Percentiles rank a stretch among this genome's conserved stretches.
Evolutionary conservation across 2,329 filamentous ascomycete genomes (phyloP).

Genomic region (Ascochyta koolunga): DNA sequence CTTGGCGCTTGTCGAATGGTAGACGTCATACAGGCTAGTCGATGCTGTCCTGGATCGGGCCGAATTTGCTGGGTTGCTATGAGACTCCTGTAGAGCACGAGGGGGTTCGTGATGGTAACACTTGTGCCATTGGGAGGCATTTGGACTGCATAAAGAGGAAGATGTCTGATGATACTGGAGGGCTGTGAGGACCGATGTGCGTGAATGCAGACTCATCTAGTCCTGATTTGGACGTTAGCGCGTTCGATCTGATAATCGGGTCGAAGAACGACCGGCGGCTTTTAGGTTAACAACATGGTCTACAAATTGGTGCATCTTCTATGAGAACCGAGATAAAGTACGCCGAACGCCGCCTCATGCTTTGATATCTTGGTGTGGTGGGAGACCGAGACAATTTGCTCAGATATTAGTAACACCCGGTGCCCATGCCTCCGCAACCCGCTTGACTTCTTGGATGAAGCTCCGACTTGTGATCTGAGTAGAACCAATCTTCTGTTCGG

Average conservation of each 20-base stretch:
- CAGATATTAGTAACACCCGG: conserved; percentile 71
- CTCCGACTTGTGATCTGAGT: conserved; percentile 78
- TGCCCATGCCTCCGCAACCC: conserved; percentile 84
- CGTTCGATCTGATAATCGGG: conserved; percentile 20
- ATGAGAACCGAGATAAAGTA: neutral
- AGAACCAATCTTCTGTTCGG: conserved; percentile 52
- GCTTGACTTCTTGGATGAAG: conserved; percentile 81
- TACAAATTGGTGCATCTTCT: too few species aligned
- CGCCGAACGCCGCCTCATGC: conserved; percentile 38
- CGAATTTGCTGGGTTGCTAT: conserved; percentile 69
- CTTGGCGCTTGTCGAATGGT: conserved; percentile 34
- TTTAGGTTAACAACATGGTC: too few species aligned
- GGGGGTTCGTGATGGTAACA: conserved; percentile 66
- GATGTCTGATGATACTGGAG: conserved; percentile 14
- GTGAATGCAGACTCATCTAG: conserved; percentile 19
- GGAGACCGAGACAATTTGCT: conserved; percentile 25
- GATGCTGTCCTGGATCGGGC: conserved; percentile 74
- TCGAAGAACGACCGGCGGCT: neutral
- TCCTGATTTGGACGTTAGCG: conserved; percentile 30
- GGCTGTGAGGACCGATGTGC: conserved; percentile 22
- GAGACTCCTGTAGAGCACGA: conserved; percentile 76
- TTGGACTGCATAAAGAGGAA: conserved; percentile 13
- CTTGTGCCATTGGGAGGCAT: conserved; percentile 47
- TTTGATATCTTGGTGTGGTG: conserved; percentile 25
- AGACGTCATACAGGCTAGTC: conserved; percentile 56